phyloP scores from a whole-genome alignment of 1,284 basidiomycete species.

The Porodaedalea pini region DNA sequence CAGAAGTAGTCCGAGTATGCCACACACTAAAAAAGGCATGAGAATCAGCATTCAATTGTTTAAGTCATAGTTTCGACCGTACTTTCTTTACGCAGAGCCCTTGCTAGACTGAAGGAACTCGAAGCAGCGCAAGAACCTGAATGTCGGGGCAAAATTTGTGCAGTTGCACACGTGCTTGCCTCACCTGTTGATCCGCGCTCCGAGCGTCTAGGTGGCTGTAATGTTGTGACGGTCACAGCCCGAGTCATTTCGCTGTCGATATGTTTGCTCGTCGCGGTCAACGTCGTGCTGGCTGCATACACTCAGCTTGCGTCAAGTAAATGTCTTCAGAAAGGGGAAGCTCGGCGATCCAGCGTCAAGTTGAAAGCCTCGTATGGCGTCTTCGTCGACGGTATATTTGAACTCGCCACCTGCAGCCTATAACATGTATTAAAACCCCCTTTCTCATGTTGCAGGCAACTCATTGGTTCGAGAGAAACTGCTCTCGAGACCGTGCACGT shows the following conservation, averaged over 20 bases:
- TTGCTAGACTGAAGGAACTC: too few species aligned
- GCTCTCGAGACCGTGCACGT: constrained; percentile 88
- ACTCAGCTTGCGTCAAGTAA: background rate
- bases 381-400: constrained; percentile 61
- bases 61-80: too few species aligned
- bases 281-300: background rate
- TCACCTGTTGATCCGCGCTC: too few species aligned
- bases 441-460: constrained; percentile 52
- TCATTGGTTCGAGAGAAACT: constrained; percentile 83
- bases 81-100: too few species aligned
- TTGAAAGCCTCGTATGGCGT: constrained; percentile 62
- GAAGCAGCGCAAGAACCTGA: too few species aligned
- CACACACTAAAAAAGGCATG: constrained; percentile 66
- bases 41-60: background rate
- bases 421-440: constrained; percentile 5
- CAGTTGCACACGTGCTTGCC: too few species aligned
- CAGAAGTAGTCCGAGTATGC: constrained; percentile 81
- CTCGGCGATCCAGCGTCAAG: constrained; percentile 47
- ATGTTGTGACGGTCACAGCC: background rate
- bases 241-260: background rate
- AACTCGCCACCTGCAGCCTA: background rate
- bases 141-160: too few species aligned
- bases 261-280: too few species aligned
- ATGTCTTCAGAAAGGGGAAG: constrained; percentile 15
- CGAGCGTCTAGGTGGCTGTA: too few species aligned